phyloP scores from a whole-genome alignment of 31 red algal species.

The Odonthalia washingtoniensis region DNA sequence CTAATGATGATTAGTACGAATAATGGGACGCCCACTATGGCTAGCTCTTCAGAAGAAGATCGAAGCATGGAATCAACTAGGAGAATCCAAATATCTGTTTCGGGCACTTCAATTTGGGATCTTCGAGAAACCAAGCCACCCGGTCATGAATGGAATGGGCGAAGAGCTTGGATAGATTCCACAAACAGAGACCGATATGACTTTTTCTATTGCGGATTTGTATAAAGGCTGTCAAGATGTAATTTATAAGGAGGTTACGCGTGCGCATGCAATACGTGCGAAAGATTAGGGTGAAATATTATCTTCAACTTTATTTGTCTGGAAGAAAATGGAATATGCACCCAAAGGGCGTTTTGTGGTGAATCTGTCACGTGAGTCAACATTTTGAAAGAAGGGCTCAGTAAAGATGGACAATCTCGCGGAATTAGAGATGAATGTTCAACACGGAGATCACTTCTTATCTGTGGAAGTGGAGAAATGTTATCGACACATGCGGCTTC shows the following conservation, averaged over 20 bases:
- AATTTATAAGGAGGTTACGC: conserved; percentile 41
- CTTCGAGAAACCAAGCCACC: conserved; percentile 3
- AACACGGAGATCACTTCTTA: conserved; percentile 38
- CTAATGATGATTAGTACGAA: not conserved
- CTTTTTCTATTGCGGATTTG: conserved; percentile 24
- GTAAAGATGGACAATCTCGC: conserved; percentile 36
- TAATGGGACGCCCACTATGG: conserved; percentile 20
- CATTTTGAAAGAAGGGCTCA: conserved; percentile 37
- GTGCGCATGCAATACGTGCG: not conserved
- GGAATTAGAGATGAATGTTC: conserved; percentile 34
- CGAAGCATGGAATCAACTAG: conserved; percentile 15
- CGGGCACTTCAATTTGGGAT: conserved; percentile 47
- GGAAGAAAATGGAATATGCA: not conserved
- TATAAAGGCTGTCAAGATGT: not conserved
- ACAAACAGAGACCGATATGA: conserved; percentile 14
- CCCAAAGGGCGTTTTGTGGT: conserved; percentile 36
- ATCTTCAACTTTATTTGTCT: conserved; percentile 39
- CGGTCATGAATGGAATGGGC: conserved; percentile 6
- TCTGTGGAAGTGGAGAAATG: conserved; percentile 34
- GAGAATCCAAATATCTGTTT: conserved; percentile 27
- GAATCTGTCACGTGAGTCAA: conserved; percentile 40
- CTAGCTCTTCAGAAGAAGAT: not conserved
- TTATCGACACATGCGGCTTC: conserved; percentile 41
- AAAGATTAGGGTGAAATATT: conserved; percentile 7
- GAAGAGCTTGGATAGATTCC: conserved; percentile 30